Evolutionary conservation across 1,139 yeast species (phyloP).

Genomic region (Protomyces inouyei): DNA sequence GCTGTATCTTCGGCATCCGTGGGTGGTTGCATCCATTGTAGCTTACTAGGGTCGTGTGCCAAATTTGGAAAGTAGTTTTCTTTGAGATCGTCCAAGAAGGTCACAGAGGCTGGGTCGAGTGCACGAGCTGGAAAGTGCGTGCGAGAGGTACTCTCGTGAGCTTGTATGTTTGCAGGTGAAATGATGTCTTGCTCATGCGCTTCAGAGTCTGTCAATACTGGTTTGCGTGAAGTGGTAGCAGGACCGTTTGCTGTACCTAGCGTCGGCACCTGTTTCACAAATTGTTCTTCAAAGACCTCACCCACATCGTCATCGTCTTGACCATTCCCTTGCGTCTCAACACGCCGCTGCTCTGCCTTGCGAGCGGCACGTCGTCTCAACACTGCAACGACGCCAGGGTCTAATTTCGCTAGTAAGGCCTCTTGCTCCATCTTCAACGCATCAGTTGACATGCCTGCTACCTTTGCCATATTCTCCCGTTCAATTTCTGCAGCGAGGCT

Average conservation of each 20-base stretch:
- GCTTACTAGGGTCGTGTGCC: slow-evolving; percentile 71
- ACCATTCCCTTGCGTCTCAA: background rate
- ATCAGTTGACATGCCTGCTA: slow-evolving; percentile 1
- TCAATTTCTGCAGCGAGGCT: slow-evolving; percentile 1
- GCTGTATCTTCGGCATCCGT: slow-evolving; percentile 39
- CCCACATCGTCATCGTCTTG: background rate
- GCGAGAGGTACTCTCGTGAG: background rate
- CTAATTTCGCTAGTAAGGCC: background rate
- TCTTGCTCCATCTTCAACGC: background rate
- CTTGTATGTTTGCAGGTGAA: background rate
- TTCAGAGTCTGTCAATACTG: background rate
- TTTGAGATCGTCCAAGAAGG: slow-evolving; percentile 68
- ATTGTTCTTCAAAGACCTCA: background rate
- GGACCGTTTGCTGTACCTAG: background rate
- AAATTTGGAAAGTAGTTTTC: slow-evolving; percentile 84
- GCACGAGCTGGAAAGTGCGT: background rate
- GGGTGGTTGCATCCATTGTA: slow-evolving; percentile 84
- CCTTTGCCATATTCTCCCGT: slow-evolving; percentile 1
- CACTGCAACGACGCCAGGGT: slow-evolving; percentile 6
- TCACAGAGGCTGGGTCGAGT: slow-evolving; percentile 21
- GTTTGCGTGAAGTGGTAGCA: background rate
- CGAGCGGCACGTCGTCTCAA: background rate
- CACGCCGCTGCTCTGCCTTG: background rate
- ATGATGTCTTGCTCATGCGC: background rate
- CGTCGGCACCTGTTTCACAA: background rate